Percentiles rank a stretch among this genome's conserved stretches.
These are phyloP conservation scores for Saccharomyces hybrid DNA, from an alignment of 1,139 yeast species.

Conservation along the genomic window DNA sequence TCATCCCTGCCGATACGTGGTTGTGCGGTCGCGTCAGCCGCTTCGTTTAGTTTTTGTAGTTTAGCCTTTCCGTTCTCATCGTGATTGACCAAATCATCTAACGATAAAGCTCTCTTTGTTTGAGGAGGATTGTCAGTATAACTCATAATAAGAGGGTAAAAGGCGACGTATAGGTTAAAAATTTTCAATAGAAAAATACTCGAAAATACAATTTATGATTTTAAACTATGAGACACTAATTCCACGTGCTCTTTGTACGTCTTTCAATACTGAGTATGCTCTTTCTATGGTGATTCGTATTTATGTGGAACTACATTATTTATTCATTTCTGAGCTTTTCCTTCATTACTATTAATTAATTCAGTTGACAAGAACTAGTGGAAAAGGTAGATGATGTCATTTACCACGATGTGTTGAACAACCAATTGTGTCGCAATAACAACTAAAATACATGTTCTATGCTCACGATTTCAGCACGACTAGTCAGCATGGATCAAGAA, in stretches of 20 bases:
- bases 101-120: conserved; percentile 27
- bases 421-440: too few species aligned
- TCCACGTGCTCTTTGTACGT: not conserved
- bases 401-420: too few species aligned
- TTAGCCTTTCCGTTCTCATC: conserved; percentile 22
- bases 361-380: too few species aligned
- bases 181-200: not conserved
- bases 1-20: conserved; percentile 1
- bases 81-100: conserved; percentile 32
- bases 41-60: conserved; percentile 13
- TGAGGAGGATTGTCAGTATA: conserved; percentile 10
- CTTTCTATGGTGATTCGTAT: not conserved
- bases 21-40: conserved; percentile 6
- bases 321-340: too few species aligned
- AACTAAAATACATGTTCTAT: too few species aligned
- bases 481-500: not conserved
- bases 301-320: too few species aligned
- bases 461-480: not conserved
- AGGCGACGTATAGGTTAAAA: not conserved
- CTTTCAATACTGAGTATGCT: not conserved
- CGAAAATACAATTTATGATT: not conserved
- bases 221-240: too few species aligned
- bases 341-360: too few species aligned
- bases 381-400: too few species aligned
- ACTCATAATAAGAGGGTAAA: conserved; percentile 7